Conservation (phyloP, 441 rosid species). For the Eruca vesicaria region DNA sequence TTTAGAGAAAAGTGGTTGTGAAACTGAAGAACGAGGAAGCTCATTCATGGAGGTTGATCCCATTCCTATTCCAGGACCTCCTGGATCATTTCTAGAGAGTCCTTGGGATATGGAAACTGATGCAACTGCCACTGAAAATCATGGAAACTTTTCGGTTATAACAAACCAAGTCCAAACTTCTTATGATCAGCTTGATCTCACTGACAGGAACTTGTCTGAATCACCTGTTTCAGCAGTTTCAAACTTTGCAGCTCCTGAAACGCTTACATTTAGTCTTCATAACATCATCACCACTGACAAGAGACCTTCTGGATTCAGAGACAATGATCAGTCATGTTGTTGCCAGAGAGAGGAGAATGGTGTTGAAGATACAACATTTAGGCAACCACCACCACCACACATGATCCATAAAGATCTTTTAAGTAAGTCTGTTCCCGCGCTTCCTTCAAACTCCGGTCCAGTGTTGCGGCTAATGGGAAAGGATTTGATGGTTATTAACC, state of each 20-base stretch:
- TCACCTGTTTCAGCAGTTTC: constrained; percentile 63
- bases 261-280: constrained; percentile 38
- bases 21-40: constrained; percentile 40
- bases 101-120: constrained; percentile 69
- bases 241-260: constrained; percentile 35
- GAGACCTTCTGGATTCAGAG: constrained; percentile 46
- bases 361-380: constrained; percentile 14
- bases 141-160: constrained; percentile 78
- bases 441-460: constrained; percentile 74
- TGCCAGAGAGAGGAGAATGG: constrained; percentile 78
- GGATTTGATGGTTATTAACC: constrained; percentile 85
- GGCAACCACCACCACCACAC: constrained; percentile 42
- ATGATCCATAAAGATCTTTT: constrained; percentile 34
- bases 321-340: constrained; percentile 72
- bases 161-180: constrained; percentile 75
- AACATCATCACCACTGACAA: constrained; percentile 46
- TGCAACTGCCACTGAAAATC: constrained; percentile 59
- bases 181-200: constrained; percentile 60
- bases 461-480: constrained; percentile 95
- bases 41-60: constrained; percentile 84
- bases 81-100: constrained; percentile 93
- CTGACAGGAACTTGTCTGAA: constrained; percentile 67
- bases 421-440: constrained; percentile 42
- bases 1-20: constrained; percentile 13
- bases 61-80: constrained; percentile 97